A percentile compares a stretch with the other conserved stretches of the same genome.
phyloP scores from a whole-genome alignment of 164 flowering plant species.

The Nymphaea thermarum region DNA sequence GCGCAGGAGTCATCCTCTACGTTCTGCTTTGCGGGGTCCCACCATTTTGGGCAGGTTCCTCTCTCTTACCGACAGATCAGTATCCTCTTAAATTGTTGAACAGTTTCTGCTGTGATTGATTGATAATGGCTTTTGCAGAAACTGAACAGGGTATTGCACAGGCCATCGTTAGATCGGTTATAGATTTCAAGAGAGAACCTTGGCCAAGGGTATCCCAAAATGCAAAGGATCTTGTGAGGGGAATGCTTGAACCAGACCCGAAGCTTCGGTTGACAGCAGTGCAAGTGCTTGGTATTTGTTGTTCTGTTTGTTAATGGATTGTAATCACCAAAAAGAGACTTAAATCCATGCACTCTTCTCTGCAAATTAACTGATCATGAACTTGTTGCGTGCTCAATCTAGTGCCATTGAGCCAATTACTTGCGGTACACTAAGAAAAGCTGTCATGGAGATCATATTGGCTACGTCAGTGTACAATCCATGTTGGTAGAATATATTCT shows the following conservation, averaged over 20 bases:
- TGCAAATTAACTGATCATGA: no score
- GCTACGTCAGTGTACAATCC: not conserved
- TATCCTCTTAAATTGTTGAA: not conserved
- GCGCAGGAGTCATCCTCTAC: no score
- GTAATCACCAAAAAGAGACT: not conserved
- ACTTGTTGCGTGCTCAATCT: no score
- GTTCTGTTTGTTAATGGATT: not conserved
- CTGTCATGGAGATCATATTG: not conserved
- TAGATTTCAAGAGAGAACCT: constrained; percentile 78
- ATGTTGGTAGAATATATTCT: not conserved
- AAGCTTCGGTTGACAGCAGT: constrained; percentile 43
- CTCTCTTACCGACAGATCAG: no score
- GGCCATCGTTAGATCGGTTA: constrained; percentile 44
- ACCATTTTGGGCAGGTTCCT: no score
- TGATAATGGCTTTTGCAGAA: constrained; percentile 26
- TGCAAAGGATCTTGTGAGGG: constrained; percentile 64
- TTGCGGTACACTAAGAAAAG: not conserved
- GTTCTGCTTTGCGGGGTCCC: no score
- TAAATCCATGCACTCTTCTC: no score
- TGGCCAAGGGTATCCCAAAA: constrained; percentile 78
- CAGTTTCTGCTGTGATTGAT: no score
- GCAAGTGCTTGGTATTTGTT: constrained; percentile 64
- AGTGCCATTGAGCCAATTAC: not conserved
- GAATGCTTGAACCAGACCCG: constrained; percentile 81
- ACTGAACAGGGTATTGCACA: constrained; percentile 85